phyloP scores from a whole-genome alignment of 2,329 filamentous ascomycete genomes.

The Colletotrichum sp. region DNA sequence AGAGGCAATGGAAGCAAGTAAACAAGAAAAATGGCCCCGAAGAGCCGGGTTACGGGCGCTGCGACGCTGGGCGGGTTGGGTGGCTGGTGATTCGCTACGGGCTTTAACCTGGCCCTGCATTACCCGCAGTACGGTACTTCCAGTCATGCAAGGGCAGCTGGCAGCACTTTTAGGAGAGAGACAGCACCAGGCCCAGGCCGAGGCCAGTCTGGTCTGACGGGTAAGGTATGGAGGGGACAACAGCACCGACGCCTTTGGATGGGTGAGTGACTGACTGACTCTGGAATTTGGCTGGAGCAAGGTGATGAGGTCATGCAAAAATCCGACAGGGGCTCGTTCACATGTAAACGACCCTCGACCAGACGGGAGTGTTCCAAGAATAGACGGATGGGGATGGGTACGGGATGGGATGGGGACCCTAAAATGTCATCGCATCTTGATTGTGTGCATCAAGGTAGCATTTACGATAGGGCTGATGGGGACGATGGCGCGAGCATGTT shows the following conservation, averaged over 20 bases:
- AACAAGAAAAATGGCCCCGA: too few relatives aligned
- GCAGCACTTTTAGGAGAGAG: too few relatives aligned
- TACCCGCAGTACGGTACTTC: neutral
- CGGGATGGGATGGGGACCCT: neutral
- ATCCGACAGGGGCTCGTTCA: neutral
- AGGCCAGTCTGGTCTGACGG: too few relatives aligned
- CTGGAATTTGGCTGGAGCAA: neutral
- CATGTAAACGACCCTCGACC: neutral
- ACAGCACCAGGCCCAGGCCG: too few relatives aligned
- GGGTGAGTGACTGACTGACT: neutral
- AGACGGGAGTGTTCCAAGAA: neutral
- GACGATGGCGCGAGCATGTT: neutral
- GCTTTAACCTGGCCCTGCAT: neutral
- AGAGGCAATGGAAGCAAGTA: too few relatives aligned
- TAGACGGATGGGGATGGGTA: neutral
- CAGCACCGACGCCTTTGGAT: neutral
- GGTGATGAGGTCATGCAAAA: neutral
- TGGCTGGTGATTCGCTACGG: neutral
- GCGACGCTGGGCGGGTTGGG: neutral
- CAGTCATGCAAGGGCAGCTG: neutral
- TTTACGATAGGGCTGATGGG: constrained; percentile 5
- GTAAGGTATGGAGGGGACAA: neutral
- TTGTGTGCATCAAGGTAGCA: neutral
- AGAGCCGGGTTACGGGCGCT: neutral
- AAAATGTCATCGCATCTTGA: neutral